Percentiles rank a stretch among this genome's conserved stretches.
These are phyloP conservation scores for Cryptococcus wingfieldii DNA, from an alignment of 1,284 basidiomycete species.

Conservation along the genomic window DNA sequence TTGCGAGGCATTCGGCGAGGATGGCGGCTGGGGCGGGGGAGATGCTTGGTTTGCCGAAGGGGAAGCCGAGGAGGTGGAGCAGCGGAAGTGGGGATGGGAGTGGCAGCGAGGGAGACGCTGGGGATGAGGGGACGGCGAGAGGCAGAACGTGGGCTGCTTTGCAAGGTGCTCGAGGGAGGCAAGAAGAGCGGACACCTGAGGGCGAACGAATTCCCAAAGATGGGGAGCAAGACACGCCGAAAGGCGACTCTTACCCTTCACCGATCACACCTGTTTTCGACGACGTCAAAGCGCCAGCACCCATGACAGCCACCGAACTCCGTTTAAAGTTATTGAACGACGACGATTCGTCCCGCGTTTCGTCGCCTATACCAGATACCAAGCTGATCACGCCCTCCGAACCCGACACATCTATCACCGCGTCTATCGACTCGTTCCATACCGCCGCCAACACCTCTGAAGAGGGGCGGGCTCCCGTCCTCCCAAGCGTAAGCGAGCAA, in stretches of 20 bases:
- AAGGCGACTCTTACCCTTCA: neutral
- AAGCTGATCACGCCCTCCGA: too few relatives aligned
- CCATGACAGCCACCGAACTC: neutral
- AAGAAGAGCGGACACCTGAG: neutral
- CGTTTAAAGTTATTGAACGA: too few relatives aligned
- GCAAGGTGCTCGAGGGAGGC: neutral
- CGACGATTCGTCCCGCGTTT: too few relatives aligned
- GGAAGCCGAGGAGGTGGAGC: neutral
- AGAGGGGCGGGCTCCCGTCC: too few relatives aligned
- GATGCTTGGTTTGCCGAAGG: conserved; percentile 1
- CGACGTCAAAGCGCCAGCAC: neutral
- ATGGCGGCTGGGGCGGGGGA: neutral
- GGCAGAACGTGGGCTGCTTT: neutral
- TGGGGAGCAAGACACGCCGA: neutral
- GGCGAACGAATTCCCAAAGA: neutral
- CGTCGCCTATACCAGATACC: too few relatives aligned
- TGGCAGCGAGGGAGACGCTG: neutral
- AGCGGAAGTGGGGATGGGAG: neutral
- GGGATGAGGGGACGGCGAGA: neutral
- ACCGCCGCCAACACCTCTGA: too few relatives aligned
- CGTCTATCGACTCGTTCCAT: too few relatives aligned
- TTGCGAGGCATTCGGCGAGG: conserved; percentile 4
- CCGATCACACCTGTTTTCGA: neutral
- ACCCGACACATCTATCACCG: too few relatives aligned
- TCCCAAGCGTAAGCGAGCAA: too few relatives aligned